Base-by-base conservation (phyloP, 495 filamentous ascomycete species). In the Talaromyces trachyspermus region DNA sequence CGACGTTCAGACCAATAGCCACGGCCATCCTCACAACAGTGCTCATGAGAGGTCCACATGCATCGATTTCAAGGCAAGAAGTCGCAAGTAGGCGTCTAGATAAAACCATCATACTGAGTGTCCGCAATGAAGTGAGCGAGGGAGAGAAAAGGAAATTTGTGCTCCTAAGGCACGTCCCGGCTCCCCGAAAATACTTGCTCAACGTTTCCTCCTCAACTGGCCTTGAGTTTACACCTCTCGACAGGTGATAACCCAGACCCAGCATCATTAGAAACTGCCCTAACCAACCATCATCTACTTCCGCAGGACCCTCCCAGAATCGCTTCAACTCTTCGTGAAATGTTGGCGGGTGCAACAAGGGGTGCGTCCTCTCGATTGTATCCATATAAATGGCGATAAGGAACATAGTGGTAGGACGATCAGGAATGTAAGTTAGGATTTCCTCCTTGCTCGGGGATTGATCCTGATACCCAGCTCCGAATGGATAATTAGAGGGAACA, bases 231-330 rank as follows among this genome's bases (percentile, higher is more conserved):
- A 35, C 44, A 24, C 30, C 30, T 15, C 32, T 12, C 19, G 30
- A 33, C 30, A 33, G 15, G 4, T 46, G 44, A 37, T 46, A 29
- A 23, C 44, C 26, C 2, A 46, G 29, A 0, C 27, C 44, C 11
- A 46, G 22, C 44, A 46, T 46, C 7, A 46, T 30, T 19, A 46
- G 44, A 8, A 46, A 46, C n/a, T 46, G 44, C 11, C 29, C 17
- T 9, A 46, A 5, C 44, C 44, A 46, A 18, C 18, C 44, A 4
- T 46, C 44, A 11, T 46, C 29, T 46, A 36, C 30, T 10, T 29
- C 19, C 10, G 18, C 44, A 5, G 30, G 44, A 26, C 37, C 30
- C 10, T 37, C 30, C 44, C 44, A 37, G 14, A 46, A 46, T 17
- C 12, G 26, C 19, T 24, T 17, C 6, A 46, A n/a, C 26, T 46